Evolutionary conservation across 495 filamentous ascomycete species (phyloP).

Genomic region (Hypoxylon trugodes): DNA sequence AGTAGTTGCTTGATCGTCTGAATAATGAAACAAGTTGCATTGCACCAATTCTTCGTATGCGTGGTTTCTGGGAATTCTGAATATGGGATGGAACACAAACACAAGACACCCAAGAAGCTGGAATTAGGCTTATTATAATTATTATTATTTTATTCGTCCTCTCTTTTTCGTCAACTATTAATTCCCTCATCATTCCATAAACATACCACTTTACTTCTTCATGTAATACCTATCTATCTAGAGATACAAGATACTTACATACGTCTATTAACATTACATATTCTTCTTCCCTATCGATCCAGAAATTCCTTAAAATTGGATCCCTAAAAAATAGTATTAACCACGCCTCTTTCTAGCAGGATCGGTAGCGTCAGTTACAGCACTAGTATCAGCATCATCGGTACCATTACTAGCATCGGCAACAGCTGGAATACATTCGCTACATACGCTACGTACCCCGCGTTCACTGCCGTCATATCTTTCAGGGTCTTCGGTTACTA

Average conservation of each 20-base stretch:
- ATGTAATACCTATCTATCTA: background rate
- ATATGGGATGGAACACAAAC: slow-evolving; percentile 1
- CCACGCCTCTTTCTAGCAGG: slow-evolving; percentile 7
- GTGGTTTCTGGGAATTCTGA: slow-evolving; percentile 7
- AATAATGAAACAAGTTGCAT: background rate
- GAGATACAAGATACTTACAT: no score
- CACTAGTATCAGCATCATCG: slow-evolving; percentile 5
- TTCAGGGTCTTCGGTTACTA: slow-evolving; percentile 30
- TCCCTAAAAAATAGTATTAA: slow-evolving; percentile 1
- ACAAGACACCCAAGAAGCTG: slow-evolving; percentile 10
- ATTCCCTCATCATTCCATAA: slow-evolving; percentile 28
- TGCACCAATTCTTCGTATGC: background rate
- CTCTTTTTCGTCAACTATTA: slow-evolving; percentile 4
- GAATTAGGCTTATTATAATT: slow-evolving; percentile 14
- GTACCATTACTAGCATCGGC: background rate
- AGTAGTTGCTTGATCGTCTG: background rate
- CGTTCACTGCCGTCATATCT: slow-evolving; percentile 20
- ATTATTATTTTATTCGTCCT: background rate
- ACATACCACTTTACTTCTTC: slow-evolving; percentile 11
- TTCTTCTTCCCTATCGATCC: slow-evolving; percentile 3
- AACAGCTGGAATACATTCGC: no score
- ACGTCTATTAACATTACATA: no score
- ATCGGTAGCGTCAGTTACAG: slow-evolving; percentile 20
- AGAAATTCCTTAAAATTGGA: no score
- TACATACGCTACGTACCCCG: slow-evolving; percentile 36